Conservation (phyloP, 345 rosid genomes). For the Adansonia digitata region DNA sequence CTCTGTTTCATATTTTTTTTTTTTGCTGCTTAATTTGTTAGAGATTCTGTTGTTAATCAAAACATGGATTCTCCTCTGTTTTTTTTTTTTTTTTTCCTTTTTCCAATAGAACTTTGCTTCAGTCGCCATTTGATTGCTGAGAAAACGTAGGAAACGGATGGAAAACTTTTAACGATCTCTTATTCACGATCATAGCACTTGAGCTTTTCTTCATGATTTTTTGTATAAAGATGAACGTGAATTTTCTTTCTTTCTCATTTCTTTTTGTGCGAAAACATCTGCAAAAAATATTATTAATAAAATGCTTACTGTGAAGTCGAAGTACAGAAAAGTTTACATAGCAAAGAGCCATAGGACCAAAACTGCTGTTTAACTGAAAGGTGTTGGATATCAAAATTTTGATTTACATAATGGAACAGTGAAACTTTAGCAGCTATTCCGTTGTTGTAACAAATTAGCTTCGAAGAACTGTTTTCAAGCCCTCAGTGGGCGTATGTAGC, state of each 20-base stretch:
- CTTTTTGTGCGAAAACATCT: neutral
- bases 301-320: too few species aligned
- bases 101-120: neutral
- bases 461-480: slow-evolving; percentile 53
- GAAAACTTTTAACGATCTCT: neutral
- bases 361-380: too few species aligned
- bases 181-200: neutral
- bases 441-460: slow-evolving; percentile 17
- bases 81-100: too few species aligned
- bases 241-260: neutral
- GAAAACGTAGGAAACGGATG: too few species aligned
- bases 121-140: neutral
- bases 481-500: slow-evolving; percentile 34
- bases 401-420: neutral
- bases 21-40: slow-evolving; percentile 5
- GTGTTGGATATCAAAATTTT: neutral
- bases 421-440: neutral
- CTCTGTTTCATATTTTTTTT: slow-evolving; percentile 17
- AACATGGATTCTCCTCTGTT: neutral
- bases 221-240: neutral
- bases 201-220: neutral
- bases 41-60: neutral
- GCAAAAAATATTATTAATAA: too few species aligned
- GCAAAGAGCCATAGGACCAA: too few species aligned
- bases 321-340: too few species aligned